Percentiles rank a stretch among this genome's conserved stretches.
Conservation (phyloP, 139 green algal species). For the Raphidocelis subcapitata region DNA sequence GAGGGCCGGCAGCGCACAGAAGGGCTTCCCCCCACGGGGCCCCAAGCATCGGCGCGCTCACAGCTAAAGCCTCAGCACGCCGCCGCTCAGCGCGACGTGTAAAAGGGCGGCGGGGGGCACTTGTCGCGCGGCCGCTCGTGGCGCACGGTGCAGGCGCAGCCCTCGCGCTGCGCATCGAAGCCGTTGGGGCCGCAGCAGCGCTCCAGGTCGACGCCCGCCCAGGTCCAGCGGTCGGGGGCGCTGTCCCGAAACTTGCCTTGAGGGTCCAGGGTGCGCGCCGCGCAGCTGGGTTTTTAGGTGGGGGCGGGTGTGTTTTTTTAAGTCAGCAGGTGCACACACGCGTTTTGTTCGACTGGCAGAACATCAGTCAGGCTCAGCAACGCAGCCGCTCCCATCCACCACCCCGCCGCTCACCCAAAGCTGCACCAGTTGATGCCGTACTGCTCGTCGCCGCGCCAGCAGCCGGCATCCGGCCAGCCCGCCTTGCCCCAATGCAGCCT, state of each 20-base stretch:
- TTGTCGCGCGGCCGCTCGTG: constrained; percentile 3
- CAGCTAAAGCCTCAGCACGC: too few relatives aligned
- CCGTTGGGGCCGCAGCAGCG: constrained; percentile 42
- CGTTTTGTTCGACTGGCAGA: too few relatives aligned
- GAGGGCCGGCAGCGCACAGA: too few relatives aligned
- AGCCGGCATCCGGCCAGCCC: constrained; percentile 52
- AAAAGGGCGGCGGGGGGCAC: constrained; percentile 54
- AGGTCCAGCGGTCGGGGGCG: constrained; percentile 47
- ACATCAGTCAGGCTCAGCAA: too few relatives aligned
- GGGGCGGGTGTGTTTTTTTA: too few relatives aligned
- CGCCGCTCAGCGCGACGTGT: constrained; percentile 20
- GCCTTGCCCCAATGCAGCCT: constrained; percentile 84
- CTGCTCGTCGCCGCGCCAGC: constrained; percentile 52
- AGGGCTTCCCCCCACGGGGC: too few relatives aligned
- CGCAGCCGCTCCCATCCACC: too few relatives aligned
- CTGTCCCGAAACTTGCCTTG: constrained; percentile 42
- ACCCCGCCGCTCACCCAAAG: constrained; percentile 35
- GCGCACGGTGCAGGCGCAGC: constrained; percentile 46
- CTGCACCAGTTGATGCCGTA: constrained; percentile 55
- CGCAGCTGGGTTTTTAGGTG: constrained; percentile 36
- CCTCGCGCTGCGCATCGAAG: constrained; percentile 16
- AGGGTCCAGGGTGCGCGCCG: constrained; percentile 50
- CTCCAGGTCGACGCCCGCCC: constrained; percentile 51
- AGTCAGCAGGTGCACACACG: too few relatives aligned
- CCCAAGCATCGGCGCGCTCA: too few relatives aligned